Evolutionary conservation across 2,329 filamentous ascomycete species (phyloP).

Genomic region (Talaromyces sp.): DNA sequence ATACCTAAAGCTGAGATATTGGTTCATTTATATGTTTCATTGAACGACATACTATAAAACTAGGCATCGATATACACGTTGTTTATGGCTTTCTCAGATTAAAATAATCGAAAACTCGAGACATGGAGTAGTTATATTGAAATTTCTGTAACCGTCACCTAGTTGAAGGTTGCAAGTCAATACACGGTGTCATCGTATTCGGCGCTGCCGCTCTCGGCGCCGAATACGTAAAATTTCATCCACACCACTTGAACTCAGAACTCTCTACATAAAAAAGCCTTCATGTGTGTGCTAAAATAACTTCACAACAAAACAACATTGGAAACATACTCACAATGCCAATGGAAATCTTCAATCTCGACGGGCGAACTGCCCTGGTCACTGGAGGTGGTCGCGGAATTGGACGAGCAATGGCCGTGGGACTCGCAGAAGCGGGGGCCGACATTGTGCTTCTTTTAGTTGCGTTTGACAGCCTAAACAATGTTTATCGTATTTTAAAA

Average conservation of each 20-base stretch:
- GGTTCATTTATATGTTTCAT: too few relatives aligned
- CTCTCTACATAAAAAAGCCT: not conserved
- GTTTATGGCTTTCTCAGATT: too few relatives aligned
- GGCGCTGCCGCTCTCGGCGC: not conserved
- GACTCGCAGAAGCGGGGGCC: slow-evolving; percentile 29
- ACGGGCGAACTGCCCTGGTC: slow-evolving; percentile 25
- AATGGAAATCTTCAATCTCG: slow-evolving; percentile 2
- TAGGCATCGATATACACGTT: too few relatives aligned
- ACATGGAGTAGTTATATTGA: too few relatives aligned
- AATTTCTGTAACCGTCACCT: too few relatives aligned
- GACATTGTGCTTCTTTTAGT: slow-evolving; percentile 21
- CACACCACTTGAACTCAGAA: not conserved
- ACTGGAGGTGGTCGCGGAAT: slow-evolving; percentile 29
- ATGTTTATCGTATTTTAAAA: not conserved
- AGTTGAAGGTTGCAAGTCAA: too few relatives aligned
- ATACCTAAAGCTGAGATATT: not conserved
- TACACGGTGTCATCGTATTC: too few relatives aligned
- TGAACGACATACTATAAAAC: too few relatives aligned
- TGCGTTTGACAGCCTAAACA: not conserved
- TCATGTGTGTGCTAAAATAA: not conserved
- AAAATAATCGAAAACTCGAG: too few relatives aligned
- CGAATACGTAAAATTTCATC: not conserved
- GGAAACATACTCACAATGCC: not conserved
- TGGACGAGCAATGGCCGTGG: slow-evolving; percentile 27
- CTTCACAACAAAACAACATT: not conserved